These are phyloP conservation scores for Pelargonium cotyledonis DNA, from an alignment of 441 rosid species.

Conservation along the genomic window DNA sequence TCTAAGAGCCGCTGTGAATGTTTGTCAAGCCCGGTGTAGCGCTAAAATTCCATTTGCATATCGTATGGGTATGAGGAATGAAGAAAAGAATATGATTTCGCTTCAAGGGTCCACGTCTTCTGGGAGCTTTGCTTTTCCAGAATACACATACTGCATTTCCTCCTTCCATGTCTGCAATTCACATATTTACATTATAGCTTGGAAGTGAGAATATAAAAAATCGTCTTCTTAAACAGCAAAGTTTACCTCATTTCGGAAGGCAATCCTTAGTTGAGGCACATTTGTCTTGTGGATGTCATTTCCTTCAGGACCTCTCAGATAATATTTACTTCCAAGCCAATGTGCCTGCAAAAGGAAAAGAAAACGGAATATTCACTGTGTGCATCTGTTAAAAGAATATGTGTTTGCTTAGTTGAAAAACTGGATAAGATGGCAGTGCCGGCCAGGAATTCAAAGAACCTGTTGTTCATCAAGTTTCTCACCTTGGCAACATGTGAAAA, in stretches of 20 bases:
- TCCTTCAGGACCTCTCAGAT: constrained; percentile 50
- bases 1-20: no score
- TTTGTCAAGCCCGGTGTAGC: no score
- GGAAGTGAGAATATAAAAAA: neutral
- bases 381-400: neutral
- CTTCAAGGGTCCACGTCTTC: constrained; percentile 37
- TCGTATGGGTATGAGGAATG: neutral
- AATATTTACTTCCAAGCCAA: constrained; percentile 61
- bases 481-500: constrained; percentile 61
- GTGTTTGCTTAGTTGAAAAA: no score
- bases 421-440: no score
- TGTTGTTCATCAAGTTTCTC: constrained; percentile 12
- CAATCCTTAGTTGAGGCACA: constrained; percentile 51
- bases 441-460: neutral
- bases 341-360: constrained; percentile 34
- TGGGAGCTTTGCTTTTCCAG: constrained; percentile 35
- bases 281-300: constrained; percentile 67
- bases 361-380: neutral
- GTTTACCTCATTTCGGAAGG: constrained; percentile 52
- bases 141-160: constrained; percentile 60
- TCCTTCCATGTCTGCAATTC: constrained; percentile 57
- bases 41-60: no score
- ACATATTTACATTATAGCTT: neutral
- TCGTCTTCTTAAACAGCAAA: neutral
- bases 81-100: neutral